Conservation (phyloP, 73 alveolate species). For the Stentor coeruleus region DNA sequence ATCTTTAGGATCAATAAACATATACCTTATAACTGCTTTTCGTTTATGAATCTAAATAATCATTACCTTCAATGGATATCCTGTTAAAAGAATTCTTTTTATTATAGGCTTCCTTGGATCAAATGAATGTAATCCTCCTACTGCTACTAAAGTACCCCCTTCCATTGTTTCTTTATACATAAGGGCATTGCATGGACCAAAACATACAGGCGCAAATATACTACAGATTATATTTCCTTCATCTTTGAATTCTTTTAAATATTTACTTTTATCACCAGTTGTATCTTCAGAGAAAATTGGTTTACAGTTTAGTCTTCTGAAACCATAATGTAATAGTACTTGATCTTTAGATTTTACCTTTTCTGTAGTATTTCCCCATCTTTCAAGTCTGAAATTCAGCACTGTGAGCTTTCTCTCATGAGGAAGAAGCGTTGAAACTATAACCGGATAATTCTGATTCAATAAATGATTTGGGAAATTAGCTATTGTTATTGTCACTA, state of each 20-base stretch:
- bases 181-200: slow-evolving; percentile 78
- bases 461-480: slow-evolving; percentile 42
- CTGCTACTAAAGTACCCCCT: slow-evolving; percentile 67
- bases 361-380: slow-evolving; percentile 57
- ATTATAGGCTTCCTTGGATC: slow-evolving; percentile 91
- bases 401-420: slow-evolving; percentile 94
- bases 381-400: slow-evolving; percentile 81
- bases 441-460: slow-evolving; percentile 41
- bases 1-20: slow-evolving; percentile 91
- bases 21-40: slow-evolving; percentile 94
- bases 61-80: slow-evolving; percentile 92
- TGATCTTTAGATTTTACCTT: slow-evolving; percentile 70
- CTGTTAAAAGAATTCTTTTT: slow-evolving; percentile 97
- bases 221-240: slow-evolving; percentile 72
- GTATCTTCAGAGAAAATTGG: slow-evolving; percentile 81
- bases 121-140: slow-evolving; percentile 78
- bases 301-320: slow-evolving; percentile 81
- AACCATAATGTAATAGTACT: slow-evolving; percentile 87
- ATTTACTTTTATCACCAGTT: slow-evolving; percentile 79
- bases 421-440: slow-evolving; percentile 88
- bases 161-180: slow-evolving; percentile 72
- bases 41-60: slow-evolving; percentile 76
- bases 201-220: slow-evolving; percentile 72
- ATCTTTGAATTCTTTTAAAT: slow-evolving; percentile 68
- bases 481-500: slow-evolving; percentile 45